Conservation (phyloP, 352 stramenopile species). For the Phytophthora vignae region DNA sequence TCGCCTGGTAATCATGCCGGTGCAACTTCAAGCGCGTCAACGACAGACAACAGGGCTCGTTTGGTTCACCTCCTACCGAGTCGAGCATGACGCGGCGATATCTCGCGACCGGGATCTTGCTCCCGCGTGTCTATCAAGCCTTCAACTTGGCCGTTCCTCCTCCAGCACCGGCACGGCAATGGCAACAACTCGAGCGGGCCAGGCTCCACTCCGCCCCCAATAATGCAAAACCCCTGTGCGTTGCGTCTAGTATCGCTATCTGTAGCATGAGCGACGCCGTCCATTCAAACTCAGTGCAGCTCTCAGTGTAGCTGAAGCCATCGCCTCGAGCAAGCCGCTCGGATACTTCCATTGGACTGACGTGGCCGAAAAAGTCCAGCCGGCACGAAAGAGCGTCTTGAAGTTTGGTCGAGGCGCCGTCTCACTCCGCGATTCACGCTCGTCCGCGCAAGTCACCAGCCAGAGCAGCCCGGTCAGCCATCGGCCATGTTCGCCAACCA, state of each 20-base stretch:
- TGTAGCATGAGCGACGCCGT: not conserved
- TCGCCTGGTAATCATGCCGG: slow-evolving; percentile 11
- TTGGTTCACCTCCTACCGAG: too few relatives aligned
- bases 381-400: slow-evolving; percentile 26
- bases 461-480: not conserved
- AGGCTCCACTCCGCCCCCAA: not conserved
- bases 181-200: not conserved
- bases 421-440: slow-evolving; percentile 41
- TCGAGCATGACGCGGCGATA: slow-evolving; percentile 4
- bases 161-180: not conserved
- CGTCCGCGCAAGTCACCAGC: slow-evolving; percentile 6
- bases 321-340: not conserved
- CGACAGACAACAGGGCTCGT: too few relatives aligned
- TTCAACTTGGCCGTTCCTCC: slow-evolving; percentile 13
- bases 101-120: not conserved
- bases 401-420: slow-evolving; percentile 20
- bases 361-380: slow-evolving; percentile 20
- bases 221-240: not conserved
- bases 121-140: slow-evolving; percentile 14
- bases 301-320: not conserved
- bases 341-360: not conserved
- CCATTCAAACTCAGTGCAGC: not conserved
- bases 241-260: not conserved
- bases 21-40: not conserved
- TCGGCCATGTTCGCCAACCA: slow-evolving; percentile 43